These are phyloP conservation scores for Geotrichum europaeum DNA, from an alignment of 1,139 yeast species.

Conservation along the genomic window DNA sequence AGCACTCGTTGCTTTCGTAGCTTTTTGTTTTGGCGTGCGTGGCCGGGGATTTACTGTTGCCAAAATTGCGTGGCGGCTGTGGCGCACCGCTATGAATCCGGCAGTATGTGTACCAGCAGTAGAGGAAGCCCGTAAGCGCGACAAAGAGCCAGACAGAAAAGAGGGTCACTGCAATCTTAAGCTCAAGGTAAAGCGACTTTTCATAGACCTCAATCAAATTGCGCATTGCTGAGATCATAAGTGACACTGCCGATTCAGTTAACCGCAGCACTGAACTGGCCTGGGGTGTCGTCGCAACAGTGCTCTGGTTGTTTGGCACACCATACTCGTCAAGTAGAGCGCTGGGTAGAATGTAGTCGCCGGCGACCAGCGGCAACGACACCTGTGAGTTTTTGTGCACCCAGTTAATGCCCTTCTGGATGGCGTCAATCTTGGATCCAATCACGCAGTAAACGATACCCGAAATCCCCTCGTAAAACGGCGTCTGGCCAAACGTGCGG, in stretches of 20 bases:
- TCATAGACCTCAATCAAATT: constrained; percentile 21
- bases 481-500: constrained; percentile 59
- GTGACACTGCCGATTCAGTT: constrained; percentile 12
- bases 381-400: constrained; percentile 58
- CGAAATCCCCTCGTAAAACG: constrained; percentile 53
- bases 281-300: background rate
- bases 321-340: background rate
- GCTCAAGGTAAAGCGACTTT: constrained; percentile 22
- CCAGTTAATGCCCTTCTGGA: constrained; percentile 77
- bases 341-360: constrained; percentile 13
- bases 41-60: background rate
- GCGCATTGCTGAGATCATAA: constrained; percentile 17
- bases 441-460: constrained; percentile 71
- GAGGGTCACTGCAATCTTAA: constrained; percentile 24
- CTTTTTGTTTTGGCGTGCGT: background rate
- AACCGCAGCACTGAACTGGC: background rate
- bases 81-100: background rate
- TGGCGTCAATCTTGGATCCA: constrained; percentile 58
- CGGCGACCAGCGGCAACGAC: constrained; percentile 43
- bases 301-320: background rate
- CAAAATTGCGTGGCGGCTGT: background rate
- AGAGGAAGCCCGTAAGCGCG: constrained; percentile 22
- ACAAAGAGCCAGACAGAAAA: constrained; percentile 25
- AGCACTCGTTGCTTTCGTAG: constrained; percentile 6
- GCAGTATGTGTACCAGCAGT: constrained; percentile 18